phyloP scores from a whole-genome alignment of 2,329 filamentous ascomycete species.

The Diaporthe ampelina region DNA sequence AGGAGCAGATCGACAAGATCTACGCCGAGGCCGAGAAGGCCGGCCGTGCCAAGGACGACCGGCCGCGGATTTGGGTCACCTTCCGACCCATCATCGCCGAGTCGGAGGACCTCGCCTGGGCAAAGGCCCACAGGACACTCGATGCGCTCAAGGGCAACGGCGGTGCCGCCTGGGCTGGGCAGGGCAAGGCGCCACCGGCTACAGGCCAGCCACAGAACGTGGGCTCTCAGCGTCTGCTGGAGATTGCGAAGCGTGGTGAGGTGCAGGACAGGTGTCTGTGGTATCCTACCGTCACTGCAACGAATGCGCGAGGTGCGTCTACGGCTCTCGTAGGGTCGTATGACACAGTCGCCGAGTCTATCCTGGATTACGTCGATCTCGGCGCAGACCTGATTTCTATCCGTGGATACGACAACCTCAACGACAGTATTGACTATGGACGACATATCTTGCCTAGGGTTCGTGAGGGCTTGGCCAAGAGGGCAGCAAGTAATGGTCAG shows the following conservation, averaged over 20 bases:
- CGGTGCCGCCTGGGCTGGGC: conserved; percentile 19
- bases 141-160: conserved; percentile 62
- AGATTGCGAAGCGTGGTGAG: conserved; percentile 68
- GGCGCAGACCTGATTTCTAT: conserved; percentile 71
- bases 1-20: conserved; percentile 72
- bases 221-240: conserved; percentile 69
- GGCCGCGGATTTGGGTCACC: conserved; percentile 74
- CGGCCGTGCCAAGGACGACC: conserved; percentile 61
- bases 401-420: conserved; percentile 72
- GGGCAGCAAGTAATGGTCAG: conserved; percentile 3
- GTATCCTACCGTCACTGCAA: conserved; percentile 74
- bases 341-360: conserved; percentile 66
- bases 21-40: conserved; percentile 71
- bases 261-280: conserved; percentile 73
- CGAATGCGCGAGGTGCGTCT: conserved; percentile 70
- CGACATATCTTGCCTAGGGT: conserved; percentile 67
- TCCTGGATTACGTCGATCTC: conserved; percentile 70
- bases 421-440: conserved; percentile 72
- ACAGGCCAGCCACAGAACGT: conserved; percentile 66
- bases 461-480: conserved; percentile 50
- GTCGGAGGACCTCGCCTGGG: conserved; percentile 74
- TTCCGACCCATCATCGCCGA: conserved; percentile 73
- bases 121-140: conserved; percentile 69
- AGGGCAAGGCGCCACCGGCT: conserved; percentile 52
- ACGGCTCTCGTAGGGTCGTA: conserved; percentile 70